Evolutionary conservation across 768 basidiomycete genomes (phyloP), one percentile per base, ranked within the genome.

Genomic region (Russula sp.): DNA sequence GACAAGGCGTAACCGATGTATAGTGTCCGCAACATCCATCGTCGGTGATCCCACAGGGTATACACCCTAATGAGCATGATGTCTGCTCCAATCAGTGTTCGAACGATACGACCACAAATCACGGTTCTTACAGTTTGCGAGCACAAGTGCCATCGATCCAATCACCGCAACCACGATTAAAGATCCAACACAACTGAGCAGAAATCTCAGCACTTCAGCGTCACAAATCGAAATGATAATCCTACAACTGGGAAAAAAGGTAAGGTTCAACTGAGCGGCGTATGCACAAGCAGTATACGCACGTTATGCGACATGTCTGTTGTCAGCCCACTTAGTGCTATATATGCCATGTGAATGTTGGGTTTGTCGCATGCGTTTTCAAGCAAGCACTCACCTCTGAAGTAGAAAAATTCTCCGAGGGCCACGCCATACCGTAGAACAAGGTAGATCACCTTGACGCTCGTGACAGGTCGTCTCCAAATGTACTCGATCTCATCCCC

Each of bases 371-470:
- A 56, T 29, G 29, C 6, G 0, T 3, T 39, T 9, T 18, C 47
- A 16, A 42, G 34, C 18, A 14, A 10, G 14, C 18, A 64, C 71
- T 22, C 55, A 75, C 74, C 69, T 66, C 68, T 68, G 2, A 72
- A 69, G 6, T 70, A 66, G 3, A 69, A 47, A 29, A 72, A n/a
- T 7, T 73, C 64, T 7, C 59, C 66, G 8, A 55, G 22, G 13
- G 75, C 70, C 0, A 78, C 75, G 1, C 70, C 53, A 65, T 81
- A 81, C 7, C 78, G 74, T 51, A 77, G 69, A 9, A 78, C 46
- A 13, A 81, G 63, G 67, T 77, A 79, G 5, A 75, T 68, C 20
- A 74, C 51, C 55, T 79, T 81, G 3, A 75, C 69, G 25, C 71
- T 67, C 0, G 74, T 74, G 55, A 68, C 60, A 39, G 70, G 73